Evolutionary conservation across 306 rosid genomes (phyloP).

Genomic region (Corylus americana): DNA sequence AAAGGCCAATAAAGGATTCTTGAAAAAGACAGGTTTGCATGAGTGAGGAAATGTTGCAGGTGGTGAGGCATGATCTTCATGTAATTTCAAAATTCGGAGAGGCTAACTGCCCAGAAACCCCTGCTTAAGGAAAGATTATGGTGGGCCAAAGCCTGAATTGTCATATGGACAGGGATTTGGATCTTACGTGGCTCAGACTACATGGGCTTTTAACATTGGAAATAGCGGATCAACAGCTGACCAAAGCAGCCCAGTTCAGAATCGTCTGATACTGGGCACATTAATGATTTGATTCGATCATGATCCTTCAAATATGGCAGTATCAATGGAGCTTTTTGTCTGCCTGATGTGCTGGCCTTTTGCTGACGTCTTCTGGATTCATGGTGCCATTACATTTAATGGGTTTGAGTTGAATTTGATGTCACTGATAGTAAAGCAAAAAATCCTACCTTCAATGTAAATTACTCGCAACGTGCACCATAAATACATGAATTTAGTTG

Average conservation of each 20-base stretch:
- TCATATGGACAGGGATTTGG: background rate
- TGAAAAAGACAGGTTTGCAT: background rate
- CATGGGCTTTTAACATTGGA: background rate
- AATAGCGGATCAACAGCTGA: background rate
- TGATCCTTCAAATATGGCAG: background rate
- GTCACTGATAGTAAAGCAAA: background rate
- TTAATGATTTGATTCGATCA: background rate
- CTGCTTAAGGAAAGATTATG: background rate
- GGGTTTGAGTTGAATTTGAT: background rate
- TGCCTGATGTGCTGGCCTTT: background rate
- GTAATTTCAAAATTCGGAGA: background rate
- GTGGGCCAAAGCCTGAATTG: background rate
- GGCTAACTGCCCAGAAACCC: background rate
- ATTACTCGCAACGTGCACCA: background rate
- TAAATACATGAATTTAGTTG: background rate
- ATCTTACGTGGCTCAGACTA: too few species aligned
- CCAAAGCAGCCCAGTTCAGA: background rate
- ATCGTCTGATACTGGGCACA: background rate
- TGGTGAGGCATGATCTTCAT: background rate
- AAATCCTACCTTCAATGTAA: background rate
- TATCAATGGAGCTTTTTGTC: background rate
- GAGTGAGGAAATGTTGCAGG: background rate
- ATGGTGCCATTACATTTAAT: too few species aligned
- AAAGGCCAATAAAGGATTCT: too few species aligned
- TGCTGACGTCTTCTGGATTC: background rate